phyloP scores from a whole-genome alignment of 345 rosid genomes.

The Melaleuca quinquenervia region DNA sequence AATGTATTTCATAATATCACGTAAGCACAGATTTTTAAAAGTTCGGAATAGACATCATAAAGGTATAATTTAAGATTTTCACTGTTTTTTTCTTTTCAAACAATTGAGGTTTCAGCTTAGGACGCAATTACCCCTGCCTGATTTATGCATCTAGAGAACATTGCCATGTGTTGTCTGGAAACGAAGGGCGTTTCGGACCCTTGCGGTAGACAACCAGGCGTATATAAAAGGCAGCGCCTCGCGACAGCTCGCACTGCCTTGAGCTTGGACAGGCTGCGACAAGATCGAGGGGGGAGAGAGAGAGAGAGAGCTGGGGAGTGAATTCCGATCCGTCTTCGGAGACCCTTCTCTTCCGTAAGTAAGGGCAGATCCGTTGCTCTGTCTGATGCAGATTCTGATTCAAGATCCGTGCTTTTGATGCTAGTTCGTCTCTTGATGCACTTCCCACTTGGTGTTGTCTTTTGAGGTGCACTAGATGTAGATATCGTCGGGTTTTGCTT shows the following conservation, averaged over 20 bases:
- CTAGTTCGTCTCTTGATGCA: neutral
- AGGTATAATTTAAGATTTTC: too few relatives aligned
- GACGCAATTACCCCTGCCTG: neutral
- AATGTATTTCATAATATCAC: too few relatives aligned
- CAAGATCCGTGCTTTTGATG: neutral
- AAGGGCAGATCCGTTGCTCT: neutral
- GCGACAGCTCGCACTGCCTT: accelerated
- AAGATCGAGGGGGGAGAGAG: neutral
- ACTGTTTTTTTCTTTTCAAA: too few relatives aligned
- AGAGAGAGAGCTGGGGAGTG: neutral
- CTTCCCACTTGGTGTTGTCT: neutral
- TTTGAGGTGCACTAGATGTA: neutral
- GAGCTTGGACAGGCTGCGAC: neutral
- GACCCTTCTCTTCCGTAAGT: neutral
- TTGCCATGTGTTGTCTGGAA: neutral
- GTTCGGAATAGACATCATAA: too few relatives aligned
- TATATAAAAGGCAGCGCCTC: accelerated
- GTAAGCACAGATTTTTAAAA: too few relatives aligned
- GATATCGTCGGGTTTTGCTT: neutral
- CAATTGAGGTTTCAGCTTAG: neutral
- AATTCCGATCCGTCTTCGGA: neutral
- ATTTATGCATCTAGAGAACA: neutral
- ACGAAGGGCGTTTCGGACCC: neutral
- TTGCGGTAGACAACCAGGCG: neutral
- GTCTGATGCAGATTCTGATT: neutral